phyloP scores from a whole-genome alignment of 2,329 filamentous ascomycete species.

The Nannizziopsis barbatae region DNA sequence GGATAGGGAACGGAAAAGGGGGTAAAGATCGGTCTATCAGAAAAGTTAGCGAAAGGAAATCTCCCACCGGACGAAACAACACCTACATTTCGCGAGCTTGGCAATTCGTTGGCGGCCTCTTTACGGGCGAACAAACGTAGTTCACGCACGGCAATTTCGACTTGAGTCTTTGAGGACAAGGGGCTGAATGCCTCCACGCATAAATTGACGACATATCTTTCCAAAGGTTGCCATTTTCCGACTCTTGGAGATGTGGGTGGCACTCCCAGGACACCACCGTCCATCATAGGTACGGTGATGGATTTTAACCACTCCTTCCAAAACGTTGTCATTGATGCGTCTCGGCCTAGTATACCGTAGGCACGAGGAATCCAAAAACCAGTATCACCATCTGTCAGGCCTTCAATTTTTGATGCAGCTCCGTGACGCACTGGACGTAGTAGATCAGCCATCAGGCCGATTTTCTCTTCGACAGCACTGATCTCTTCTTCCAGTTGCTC shows the following conservation, averaged over 20 bases:
- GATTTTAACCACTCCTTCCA: slow-evolving; percentile 99
- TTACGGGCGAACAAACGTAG: slow-evolving; percentile 84
- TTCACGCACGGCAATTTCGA: slow-evolving; percentile 82
- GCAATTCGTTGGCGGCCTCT: slow-evolving; percentile 85
- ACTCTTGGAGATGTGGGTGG: slow-evolving; percentile 80
- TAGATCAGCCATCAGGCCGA: slow-evolving; percentile 91
- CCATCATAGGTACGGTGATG: slow-evolving; percentile 88
- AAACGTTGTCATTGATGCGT: slow-evolving; percentile 72
- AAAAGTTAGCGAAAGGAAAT: slow-evolving; percentile 10
- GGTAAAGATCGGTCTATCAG: slow-evolving; percentile 66
- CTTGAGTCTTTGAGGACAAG: slow-evolving; percentile 85
- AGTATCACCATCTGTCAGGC: slow-evolving; percentile 85
- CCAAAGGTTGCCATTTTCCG: slow-evolving; percentile 89
- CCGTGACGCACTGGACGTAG: slow-evolving; percentile 83
- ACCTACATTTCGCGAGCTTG: slow-evolving; percentile 63
- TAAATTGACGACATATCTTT: slow-evolving; percentile 92
- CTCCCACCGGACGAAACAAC: background rate
- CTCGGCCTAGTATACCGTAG: slow-evolving; percentile 82
- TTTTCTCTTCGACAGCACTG: slow-evolving; percentile 92
- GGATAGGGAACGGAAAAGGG: slow-evolving; percentile 78
- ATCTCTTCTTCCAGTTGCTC: slow-evolving; percentile 89
- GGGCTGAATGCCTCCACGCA: slow-evolving; percentile 92
- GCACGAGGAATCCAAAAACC: slow-evolving; percentile 91
- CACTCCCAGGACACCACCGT: slow-evolving; percentile 69
- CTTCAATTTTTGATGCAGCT: slow-evolving; percentile 93